Evolutionary conservation across 2,329 filamentous ascomycete species (phyloP).

Genomic region (Calonectria pseudoreteaudii): DNA sequence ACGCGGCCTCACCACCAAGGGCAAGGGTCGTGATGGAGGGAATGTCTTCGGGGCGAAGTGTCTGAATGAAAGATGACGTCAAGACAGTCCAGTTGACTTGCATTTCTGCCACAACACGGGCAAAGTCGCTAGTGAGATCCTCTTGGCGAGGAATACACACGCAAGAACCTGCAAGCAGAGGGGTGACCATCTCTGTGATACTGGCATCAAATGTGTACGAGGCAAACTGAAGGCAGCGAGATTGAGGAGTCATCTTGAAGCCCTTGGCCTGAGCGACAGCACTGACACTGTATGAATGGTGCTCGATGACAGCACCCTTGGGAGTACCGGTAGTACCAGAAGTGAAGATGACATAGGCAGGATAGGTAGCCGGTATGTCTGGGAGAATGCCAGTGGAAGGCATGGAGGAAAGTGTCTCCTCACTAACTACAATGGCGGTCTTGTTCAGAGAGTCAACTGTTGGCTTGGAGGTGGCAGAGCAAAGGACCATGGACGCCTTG

Average conservation of each 20-base stretch:
- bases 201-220: neutral
- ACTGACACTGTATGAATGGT: neutral
- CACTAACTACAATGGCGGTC: neutral
- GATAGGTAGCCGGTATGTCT: neutral
- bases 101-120: neutral
- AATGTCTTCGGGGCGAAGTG: neutral
- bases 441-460: neutral
- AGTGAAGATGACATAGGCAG: neutral
- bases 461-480: neutral
- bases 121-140: neutral
- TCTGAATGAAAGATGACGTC: neutral
- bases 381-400: neutral
- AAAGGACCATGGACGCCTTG: neutral
- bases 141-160: constrained; percentile 3
- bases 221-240: neutral
- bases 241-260: neutral
- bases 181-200: neutral
- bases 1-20: neutral
- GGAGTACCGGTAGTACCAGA: neutral
- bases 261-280: neutral
- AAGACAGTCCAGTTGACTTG: neutral
- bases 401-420: neutral
- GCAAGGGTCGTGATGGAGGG: neutral
- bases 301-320: constrained; percentile 1
- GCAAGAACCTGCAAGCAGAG: neutral